phyloP scores from a whole-genome alignment of 2,329 filamentous ascomycete genomes.

The Pseudopithomyces maydicus region DNA sequence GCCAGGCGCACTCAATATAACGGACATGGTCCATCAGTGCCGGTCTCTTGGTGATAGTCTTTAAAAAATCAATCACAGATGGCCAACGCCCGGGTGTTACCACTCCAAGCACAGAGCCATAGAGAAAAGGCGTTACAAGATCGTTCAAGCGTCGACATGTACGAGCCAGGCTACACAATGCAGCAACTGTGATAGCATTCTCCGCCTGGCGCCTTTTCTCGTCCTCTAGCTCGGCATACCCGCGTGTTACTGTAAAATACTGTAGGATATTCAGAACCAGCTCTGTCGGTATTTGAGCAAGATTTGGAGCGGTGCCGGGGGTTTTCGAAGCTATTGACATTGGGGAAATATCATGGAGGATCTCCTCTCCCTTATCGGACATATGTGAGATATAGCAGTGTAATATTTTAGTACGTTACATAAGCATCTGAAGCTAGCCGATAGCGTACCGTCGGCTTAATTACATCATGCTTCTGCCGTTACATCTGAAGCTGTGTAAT shows the following conservation, averaged over 20 bases:
- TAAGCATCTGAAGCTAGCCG: too few species aligned
- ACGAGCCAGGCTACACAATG: conserved; percentile 17
- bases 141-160: conserved; percentile 18
- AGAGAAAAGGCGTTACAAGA: conserved; percentile 20
- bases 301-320: background rate
- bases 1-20: conserved; percentile 6
- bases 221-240: conserved; percentile 4
- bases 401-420: background rate
- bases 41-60: conserved; percentile 6
- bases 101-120: conserved; percentile 19
- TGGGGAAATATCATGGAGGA: background rate
- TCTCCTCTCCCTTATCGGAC: background rate
- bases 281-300: conserved; percentile 21
- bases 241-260: conserved; percentile 18
- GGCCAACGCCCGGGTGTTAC: background rate
- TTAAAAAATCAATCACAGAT: background rate
- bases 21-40: background rate
- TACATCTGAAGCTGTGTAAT: background rate
- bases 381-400: background rate
- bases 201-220: conserved; percentile 8
- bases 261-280: conserved; percentile 22
- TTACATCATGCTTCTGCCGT: too few species aligned
- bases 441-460: too few species aligned
- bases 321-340: background rate
- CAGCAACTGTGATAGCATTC: conserved; percentile 4